A percentile compares a stretch with the other conserved stretches of the same genome.
Evolutionary conservation across 352 stramenopile species (phyloP).

Genomic region (Pythium rhizo-oryzae): DNA sequence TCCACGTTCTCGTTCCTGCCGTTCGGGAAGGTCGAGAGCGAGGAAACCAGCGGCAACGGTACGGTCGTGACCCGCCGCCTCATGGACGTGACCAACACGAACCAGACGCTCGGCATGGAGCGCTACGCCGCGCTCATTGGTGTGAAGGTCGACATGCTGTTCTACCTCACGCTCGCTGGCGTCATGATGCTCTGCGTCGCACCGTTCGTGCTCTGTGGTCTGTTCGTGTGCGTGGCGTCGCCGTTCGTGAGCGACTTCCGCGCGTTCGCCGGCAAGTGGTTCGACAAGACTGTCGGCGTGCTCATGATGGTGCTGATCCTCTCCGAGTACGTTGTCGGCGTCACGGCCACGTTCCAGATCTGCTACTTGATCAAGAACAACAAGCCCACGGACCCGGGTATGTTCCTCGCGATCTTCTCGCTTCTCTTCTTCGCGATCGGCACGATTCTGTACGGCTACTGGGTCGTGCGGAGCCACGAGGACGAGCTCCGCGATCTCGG

Average conservation of each 20-base stretch:
- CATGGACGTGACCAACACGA: constrained; percentile 30
- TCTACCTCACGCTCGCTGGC: constrained; percentile 78
- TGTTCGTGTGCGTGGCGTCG: constrained; percentile 50
- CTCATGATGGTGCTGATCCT: constrained; percentile 87
- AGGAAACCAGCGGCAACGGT: constrained; percentile 4
- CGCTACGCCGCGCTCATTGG: constrained; percentile 76
- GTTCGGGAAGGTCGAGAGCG: constrained; percentile 48
- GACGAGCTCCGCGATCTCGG: constrained; percentile 80
- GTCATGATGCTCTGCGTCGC: constrained; percentile 53
- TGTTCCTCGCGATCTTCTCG: constrained; percentile 68
- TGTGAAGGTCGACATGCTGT: constrained; percentile 76
- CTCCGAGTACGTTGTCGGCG: constrained; percentile 82
- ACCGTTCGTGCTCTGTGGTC: constrained; percentile 47
- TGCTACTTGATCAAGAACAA: constrained; percentile 76
- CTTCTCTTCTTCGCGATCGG: constrained; percentile 73
- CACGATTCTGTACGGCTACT: constrained; percentile 77
- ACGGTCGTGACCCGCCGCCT: constrained; percentile 16
- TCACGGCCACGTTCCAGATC: constrained; percentile 86
- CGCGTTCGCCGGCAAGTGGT: constrained; percentile 66
- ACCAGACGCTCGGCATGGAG: constrained; percentile 64
- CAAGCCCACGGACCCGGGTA: constrained; percentile 48
- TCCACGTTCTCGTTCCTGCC: constrained; percentile 68
- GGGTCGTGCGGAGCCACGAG: constrained; percentile 76
- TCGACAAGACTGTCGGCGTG: constrained; percentile 79
- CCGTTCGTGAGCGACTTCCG: constrained; percentile 59